A percentile compares a stretch with the other conserved stretches of the same genome.
Conservation (phyloP, 202 grass and related monocot species). For the Digitaria exilis region DNA sequence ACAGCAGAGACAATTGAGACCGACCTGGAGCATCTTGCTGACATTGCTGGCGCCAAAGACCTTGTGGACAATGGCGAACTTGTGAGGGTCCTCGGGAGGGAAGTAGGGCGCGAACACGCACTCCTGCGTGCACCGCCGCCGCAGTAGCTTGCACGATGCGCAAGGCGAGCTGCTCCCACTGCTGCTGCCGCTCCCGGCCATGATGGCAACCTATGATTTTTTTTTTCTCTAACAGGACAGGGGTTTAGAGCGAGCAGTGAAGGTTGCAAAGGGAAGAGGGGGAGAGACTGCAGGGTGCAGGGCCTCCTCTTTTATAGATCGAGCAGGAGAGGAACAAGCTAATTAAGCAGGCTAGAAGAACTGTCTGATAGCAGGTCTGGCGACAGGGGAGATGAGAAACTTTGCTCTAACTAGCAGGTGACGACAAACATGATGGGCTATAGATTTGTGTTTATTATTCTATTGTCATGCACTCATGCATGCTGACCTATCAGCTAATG, state of each 20-base stretch:
- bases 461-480: too few relatives aligned
- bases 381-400: background rate
- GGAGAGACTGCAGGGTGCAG: constrained; percentile 26
- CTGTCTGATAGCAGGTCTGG: background rate
- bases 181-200: constrained; percentile 20
- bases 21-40: constrained; percentile 77
- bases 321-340: too few relatives aligned
- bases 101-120: constrained; percentile 84
- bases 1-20: background rate
- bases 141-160: constrained; percentile 74
- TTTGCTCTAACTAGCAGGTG: background rate
- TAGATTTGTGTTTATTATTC: background rate
- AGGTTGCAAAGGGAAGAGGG: background rate
- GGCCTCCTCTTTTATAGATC: constrained; percentile 47
- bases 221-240: too few relatives aligned
- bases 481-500: background rate
- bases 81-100: constrained; percentile 65
- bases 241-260: background rate
- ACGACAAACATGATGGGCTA: constrained; percentile 16
- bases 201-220: constrained; percentile 23
- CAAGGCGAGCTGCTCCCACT: constrained; percentile 35
- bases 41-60: constrained; percentile 83
- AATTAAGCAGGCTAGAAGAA: background rate
- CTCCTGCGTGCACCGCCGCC: constrained; percentile 63
- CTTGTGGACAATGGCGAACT: constrained; percentile 74